A percentile compares a stretch with the other conserved stretches of the same genome.
Evolutionary conservation across 345 rosid species (phyloP).

Genomic region (Populus euphratica): DNA sequence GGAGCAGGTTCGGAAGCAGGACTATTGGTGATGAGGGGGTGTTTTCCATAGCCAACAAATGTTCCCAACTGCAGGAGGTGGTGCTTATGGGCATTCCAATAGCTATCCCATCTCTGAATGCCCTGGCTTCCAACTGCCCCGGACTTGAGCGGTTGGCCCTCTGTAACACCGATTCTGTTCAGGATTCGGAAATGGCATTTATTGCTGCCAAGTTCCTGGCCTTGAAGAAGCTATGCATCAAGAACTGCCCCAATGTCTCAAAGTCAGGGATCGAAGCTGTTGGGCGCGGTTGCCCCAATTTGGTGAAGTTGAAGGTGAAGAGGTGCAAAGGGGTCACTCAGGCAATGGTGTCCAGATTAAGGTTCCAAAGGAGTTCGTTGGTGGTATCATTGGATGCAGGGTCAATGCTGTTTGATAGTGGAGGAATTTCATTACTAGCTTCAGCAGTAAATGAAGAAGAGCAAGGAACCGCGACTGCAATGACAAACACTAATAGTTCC

Average conservation of each 20-base stretch:
- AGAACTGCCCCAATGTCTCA: constrained; percentile 41
- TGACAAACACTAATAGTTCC: neutral
- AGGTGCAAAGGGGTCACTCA: constrained; percentile 36
- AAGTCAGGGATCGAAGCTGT: constrained; percentile 35
- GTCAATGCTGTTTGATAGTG: constrained; percentile 19
- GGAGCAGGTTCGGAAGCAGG: constrained; percentile 40
- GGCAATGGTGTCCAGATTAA: constrained; percentile 14
- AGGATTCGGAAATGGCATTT: constrained; percentile 33
- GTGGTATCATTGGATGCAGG: constrained; percentile 33
- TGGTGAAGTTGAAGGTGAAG: constrained; percentile 51
- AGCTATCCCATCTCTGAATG: constrained; percentile 18
- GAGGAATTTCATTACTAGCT: neutral
- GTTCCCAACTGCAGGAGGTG: constrained; percentile 33
- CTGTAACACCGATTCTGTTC: constrained; percentile 39
- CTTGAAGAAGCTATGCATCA: constrained; percentile 49
- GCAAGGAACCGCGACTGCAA: neutral
- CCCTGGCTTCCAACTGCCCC: constrained; percentile 36
- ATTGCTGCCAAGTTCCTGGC: constrained; percentile 36
- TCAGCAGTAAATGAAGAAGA: neutral
- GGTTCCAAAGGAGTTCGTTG: constrained; percentile 19
- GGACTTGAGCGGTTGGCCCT: constrained; percentile 42
- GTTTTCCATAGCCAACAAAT: constrained; percentile 19
- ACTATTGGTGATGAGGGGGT: constrained; percentile 35
- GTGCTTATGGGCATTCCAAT: constrained; percentile 39
- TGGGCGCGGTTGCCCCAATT: constrained; percentile 33